These are phyloP conservation scores for Saprolegnia parasitica DNA, from an alignment of 352 stramenopile species.

Conservation along the genomic window DNA sequence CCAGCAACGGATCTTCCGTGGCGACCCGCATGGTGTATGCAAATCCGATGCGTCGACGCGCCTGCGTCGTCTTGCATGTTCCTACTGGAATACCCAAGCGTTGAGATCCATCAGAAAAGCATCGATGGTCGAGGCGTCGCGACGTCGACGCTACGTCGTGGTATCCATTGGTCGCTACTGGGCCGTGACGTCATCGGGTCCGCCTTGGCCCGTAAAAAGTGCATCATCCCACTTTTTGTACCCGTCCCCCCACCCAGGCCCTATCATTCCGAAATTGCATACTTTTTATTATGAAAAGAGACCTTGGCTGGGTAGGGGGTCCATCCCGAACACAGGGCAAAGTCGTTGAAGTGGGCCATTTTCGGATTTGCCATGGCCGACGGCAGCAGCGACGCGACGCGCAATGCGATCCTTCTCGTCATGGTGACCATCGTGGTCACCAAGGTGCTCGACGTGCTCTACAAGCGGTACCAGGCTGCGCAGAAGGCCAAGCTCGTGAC, in stretches of 20 bases:
- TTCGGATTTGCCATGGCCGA: constrained; percentile 14
- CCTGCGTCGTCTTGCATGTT: too few relatives aligned
- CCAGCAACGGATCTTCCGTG: too few relatives aligned
- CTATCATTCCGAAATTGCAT: too few relatives aligned
- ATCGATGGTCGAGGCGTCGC: neutral
- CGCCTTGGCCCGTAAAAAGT: neutral
- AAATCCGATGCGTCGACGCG: too few relatives aligned
- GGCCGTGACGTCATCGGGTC: neutral
- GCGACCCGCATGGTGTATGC: too few relatives aligned
- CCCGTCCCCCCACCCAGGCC: neutral
- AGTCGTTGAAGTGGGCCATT: constrained; percentile 6
- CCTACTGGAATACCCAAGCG: too few relatives aligned
- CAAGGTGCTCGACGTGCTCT: constrained; percentile 28
- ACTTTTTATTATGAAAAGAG: too few relatives aligned
- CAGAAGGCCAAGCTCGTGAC: constrained; percentile 9
- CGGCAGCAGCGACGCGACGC: neutral
- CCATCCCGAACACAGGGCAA: too few relatives aligned
- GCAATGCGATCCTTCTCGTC: constrained; percentile 24
- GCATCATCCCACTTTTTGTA: neutral
- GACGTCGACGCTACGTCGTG: neutral
- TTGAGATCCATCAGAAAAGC: too few relatives aligned
- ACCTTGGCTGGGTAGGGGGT: too few relatives aligned
- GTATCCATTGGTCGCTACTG: neutral
- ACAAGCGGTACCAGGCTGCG: constrained; percentile 9
- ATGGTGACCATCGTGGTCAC: constrained; percentile 15